Conservation (phyloP, 176 grass and related monocot genomes). For the Musa troglodytarum region DNA sequence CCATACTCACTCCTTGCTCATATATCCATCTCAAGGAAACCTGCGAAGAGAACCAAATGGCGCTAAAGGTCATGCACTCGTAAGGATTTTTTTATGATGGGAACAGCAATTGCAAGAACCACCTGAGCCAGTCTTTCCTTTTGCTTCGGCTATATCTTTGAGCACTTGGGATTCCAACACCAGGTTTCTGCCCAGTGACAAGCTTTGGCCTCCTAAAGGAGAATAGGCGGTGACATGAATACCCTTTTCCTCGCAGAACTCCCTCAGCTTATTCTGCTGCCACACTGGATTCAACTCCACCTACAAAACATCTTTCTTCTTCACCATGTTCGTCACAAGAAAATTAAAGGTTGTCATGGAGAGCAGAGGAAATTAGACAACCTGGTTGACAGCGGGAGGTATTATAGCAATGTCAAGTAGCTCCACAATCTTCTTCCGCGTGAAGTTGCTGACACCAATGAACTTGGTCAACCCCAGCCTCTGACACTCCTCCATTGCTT, state of each 20-base stretch:
- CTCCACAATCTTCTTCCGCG: neutral
- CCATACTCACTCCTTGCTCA: conserved; percentile 34
- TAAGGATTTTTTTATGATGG: neutral
- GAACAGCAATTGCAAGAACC: neutral
- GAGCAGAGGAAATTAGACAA: neutral
- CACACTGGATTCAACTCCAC: conserved; percentile 63
- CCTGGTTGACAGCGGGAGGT: conserved; percentile 10
- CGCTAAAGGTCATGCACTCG: too few species aligned
- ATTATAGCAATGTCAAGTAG: neutral
- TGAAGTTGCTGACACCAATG: conserved; percentile 15
- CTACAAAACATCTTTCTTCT: neutral
- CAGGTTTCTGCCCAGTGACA: neutral
- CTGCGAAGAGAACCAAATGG: conserved; percentile 4
- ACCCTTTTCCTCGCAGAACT: conserved; percentile 32
- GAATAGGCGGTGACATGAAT: conserved; percentile 47
- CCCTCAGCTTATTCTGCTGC: conserved; percentile 14
- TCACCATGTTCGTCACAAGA: neutral
- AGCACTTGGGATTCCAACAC: neutral
- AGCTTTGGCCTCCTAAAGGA: conserved; percentile 26
- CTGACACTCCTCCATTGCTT: conserved; percentile 10
- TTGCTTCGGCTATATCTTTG: neutral
- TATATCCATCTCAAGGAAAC: conserved; percentile 58
- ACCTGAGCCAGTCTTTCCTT: conserved; percentile 1
- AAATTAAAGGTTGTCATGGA: neutral
- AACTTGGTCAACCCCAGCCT: conserved; percentile 3